Evolutionary conservation across 805 yeast species (phyloP), one percentile per base, ranked within the genome.

Genomic region (Yamadazyma philogaea): DNA sequence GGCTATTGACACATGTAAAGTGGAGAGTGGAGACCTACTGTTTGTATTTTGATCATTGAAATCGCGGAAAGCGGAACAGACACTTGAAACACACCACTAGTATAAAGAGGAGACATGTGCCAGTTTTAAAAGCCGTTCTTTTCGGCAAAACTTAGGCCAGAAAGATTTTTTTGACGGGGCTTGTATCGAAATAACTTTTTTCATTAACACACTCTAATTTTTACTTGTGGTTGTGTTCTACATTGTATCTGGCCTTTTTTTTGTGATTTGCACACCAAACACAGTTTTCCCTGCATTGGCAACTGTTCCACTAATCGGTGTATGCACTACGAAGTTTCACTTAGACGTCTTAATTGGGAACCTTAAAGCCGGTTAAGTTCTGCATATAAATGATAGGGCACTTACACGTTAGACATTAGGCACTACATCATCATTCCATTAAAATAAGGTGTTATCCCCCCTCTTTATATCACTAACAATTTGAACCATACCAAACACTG

Each of bases 11-110:
- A 30, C 33, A 30, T 30, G 33, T 16, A 30, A 30, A 30, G 33
- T 30, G 33, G 33, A 30, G 33, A 28, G 28, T n/a, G n/a, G 26
- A 24, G 28, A 24, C 28, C 12, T 17, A 21, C 14, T 32, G 24
- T 32, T 32, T 34, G 7, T 34, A 22, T 34, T 34, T 34, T 34
- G 37, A 34, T 20, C 18, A 14, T 16, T 21, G n/a, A 20, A 34
- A 34, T n/a, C 27, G 21, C 21, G 22, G 14, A 20, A 34, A 17
- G 18, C 33, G 18, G 33, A n/a, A 30, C 33, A n/a, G 6, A 15
- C 6, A 30, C n/a, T 10, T 16, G 18, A 16, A 16, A 30, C 7
- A 30, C 16, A 30, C 15, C 6, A 14, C 16, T 30, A 30, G 11
- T 30, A 30, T 30, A 30, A 30, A 30, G 15, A 8, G 33, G 33